Percentiles rank a stretch among this genome's conserved stretches.
These are phyloP conservation scores for Penicillium sp. DNA, from an alignment of 2,329 filamentous ascomycete genomes.

Conservation along the genomic window DNA sequence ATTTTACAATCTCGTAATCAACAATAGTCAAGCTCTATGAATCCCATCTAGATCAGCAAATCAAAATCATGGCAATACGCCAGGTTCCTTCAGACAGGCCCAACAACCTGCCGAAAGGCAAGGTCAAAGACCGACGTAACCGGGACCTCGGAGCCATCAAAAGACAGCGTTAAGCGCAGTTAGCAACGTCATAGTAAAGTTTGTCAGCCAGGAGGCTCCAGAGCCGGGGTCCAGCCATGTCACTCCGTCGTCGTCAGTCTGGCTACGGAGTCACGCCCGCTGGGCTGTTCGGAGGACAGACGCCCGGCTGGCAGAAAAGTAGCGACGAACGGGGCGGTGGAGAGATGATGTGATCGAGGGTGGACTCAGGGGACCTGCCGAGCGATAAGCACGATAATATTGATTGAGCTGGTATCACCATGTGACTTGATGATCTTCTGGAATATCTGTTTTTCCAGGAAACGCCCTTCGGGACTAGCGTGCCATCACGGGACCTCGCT, in stretches of 20 bases:
- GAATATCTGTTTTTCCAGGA: constrained; percentile 1
- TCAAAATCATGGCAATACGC: neutral
- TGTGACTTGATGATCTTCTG: neutral
- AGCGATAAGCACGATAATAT: neutral
- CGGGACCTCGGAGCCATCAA: neutral
- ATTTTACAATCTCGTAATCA: neutral
- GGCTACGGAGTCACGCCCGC: neutral
- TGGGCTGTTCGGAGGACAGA: constrained; percentile 34
- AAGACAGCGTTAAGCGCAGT: neutral
- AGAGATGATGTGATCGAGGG: constrained; percentile 19
- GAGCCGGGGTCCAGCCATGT: constrained; percentile 13
- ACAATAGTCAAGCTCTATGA: neutral
- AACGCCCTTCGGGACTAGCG: constrained; percentile 21
- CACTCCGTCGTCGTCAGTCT: constrained; percentile 8
- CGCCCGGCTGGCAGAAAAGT: constrained; percentile 29
- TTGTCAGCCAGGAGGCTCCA: constrained; percentile 23
- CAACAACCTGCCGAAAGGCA: neutral
- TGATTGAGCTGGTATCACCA: neutral
- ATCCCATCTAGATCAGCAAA: neutral
- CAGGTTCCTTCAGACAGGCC: neutral
- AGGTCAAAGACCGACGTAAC: constrained; percentile 8
- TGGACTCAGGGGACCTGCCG: neutral
- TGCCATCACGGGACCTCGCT: constrained; percentile 36
- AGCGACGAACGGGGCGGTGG: neutral
- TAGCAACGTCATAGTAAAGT: constrained; percentile 26